A percentile compares a stretch with the other conserved stretches of the same genome.
Conservation (phyloP, 306 rosid species). For the Biancaea sappan region DNA sequence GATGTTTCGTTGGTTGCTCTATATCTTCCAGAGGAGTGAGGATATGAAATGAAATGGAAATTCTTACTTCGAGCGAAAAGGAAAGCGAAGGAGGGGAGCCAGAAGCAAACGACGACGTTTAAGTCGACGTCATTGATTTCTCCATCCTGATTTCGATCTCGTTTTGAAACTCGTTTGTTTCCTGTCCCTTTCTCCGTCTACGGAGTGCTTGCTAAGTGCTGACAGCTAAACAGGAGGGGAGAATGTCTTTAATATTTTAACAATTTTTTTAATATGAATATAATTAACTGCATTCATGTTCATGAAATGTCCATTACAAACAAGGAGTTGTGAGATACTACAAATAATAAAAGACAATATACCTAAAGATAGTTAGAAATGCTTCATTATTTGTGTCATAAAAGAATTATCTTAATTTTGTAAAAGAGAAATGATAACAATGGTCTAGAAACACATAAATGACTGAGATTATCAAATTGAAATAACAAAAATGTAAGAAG, state of each 20-base stretch:
- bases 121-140: neutral
- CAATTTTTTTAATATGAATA: neutral
- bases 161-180: neutral
- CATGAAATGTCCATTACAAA: neutral
- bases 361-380: too few relatives aligned
- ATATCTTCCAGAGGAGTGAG: neutral
- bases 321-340: too few relatives aligned
- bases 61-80: neutral
- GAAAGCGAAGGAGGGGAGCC: neutral
- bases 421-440: too few relatives aligned
- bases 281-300: neutral
- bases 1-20: slow-evolving; percentile 21
- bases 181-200: neutral
- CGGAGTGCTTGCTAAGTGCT: neutral
- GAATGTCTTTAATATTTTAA: neutral
- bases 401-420: too few relatives aligned
- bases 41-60: neutral
- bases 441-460: too few relatives aligned
- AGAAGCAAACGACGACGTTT: slow-evolving; percentile 31
- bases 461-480: too few relatives aligned
- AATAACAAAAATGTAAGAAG: too few relatives aligned
- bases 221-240: neutral
- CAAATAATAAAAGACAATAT: too few relatives aligned
- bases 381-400: too few relatives aligned
- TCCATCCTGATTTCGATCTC: neutral